These are phyloP conservation scores for Boletus sp. DNA, from an alignment of 768 basidiomycete genomes.

Conservation along the genomic window DNA sequence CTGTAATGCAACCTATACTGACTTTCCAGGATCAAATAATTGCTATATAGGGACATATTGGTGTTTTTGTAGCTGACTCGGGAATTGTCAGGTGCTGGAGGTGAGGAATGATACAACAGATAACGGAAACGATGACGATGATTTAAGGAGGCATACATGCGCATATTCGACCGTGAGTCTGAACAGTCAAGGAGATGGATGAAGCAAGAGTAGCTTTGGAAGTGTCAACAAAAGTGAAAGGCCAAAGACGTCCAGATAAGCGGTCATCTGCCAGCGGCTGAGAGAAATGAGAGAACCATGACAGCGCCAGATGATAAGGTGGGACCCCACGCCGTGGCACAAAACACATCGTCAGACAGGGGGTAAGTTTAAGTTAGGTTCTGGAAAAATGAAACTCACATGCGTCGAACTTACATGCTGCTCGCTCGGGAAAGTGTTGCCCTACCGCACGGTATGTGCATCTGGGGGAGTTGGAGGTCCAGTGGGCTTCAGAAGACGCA, in stretches of 20 bases:
- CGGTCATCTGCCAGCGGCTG: neutral
- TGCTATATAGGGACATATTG: slow-evolving; percentile 1
- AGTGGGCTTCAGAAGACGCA: neutral
- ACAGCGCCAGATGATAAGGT: slow-evolving; percentile 5
- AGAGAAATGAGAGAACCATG: neutral
- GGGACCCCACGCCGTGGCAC: slow-evolving; percentile 5
- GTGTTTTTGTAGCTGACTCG: neutral
- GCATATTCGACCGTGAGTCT: neutral
- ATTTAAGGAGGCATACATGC: neutral
- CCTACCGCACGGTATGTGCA: slow-evolving; percentile 6
- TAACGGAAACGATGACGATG: neutral
- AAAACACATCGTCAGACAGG: neutral
- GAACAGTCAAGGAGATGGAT: neutral
- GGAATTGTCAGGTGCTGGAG: neutral
- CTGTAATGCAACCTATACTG: neutral
- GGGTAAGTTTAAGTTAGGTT: neutral
- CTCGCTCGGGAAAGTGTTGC: neutral
- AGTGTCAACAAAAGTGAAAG: neutral
- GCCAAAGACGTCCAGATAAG: neutral
- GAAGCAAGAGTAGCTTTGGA: neutral
- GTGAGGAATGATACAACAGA: neutral
- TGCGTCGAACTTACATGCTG: neutral
- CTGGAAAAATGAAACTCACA: neutral
- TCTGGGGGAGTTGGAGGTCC: slow-evolving; percentile 2
- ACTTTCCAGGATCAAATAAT: neutral